Evolutionary conservation across 176 grass and related monocot species (phyloP).

Genomic region (Thalia dealbata): DNA sequence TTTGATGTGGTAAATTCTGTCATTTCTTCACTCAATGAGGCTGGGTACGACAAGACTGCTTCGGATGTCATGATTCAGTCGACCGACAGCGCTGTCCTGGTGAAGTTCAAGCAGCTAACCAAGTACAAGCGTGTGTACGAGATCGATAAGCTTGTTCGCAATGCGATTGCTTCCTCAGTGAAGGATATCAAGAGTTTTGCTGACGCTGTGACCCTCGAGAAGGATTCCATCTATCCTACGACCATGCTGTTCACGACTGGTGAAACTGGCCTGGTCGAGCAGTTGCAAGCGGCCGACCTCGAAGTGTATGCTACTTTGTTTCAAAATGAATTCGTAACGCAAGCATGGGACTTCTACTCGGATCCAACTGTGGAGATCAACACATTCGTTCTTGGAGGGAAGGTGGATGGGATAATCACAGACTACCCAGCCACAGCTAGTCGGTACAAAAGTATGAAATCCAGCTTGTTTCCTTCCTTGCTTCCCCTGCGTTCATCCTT

Average conservation of each 20-base stretch:
- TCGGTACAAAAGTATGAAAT: conserved; percentile 70
- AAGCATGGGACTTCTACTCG: conserved; percentile 50
- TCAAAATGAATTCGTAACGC: conserved; percentile 52
- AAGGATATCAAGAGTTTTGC: conserved; percentile 4
- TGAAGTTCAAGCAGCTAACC: conserved; percentile 20
- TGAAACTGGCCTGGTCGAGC: conserved; percentile 21
- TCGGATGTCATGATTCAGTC: conserved; percentile 15
- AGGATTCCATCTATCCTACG: conserved; percentile 8
- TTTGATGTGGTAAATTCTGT: conserved; percentile 1
- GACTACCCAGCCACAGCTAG: conserved; percentile 65
- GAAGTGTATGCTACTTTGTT: conserved; percentile 50
- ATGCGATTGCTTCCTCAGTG: conserved; percentile 1
- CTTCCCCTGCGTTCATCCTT: no score
- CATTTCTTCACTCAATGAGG: conserved; percentile 3
- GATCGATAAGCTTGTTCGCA: not conserved
- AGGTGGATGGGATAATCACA: conserved; percentile 57
- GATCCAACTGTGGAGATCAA: conserved; percentile 75
- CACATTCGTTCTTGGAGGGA: conserved; percentile 32
- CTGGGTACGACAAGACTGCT: not conserved
- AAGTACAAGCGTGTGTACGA: conserved; percentile 9
- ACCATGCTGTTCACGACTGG: conserved; percentile 18
- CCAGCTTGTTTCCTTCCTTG: no score
- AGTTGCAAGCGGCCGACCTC: conserved; percentile 41
- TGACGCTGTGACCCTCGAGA: not conserved
- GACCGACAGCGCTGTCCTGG: conserved; percentile 7